Conservation (phyloP, 805 yeast genomes). For the Starmerella apis region DNA sequence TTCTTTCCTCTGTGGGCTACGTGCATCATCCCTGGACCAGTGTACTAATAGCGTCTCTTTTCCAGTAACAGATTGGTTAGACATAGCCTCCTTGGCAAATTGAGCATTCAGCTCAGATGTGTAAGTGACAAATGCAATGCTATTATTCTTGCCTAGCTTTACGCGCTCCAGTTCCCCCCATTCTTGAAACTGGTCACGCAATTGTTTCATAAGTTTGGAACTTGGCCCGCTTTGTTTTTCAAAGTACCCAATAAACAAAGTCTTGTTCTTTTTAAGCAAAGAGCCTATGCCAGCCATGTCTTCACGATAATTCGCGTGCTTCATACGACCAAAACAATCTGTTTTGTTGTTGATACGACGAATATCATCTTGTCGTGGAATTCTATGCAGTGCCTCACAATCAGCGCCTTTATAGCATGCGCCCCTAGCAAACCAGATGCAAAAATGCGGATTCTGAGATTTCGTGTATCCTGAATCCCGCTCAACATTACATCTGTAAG, state of each 20-base stretch:
- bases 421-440: slow-evolving; percentile 83
- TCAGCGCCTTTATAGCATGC: slow-evolving; percentile 68
- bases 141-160: slow-evolving; percentile 48
- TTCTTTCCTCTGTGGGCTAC: not conserved
- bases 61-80: slow-evolving; percentile 60
- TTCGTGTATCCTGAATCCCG: slow-evolving; percentile 67
- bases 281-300: slow-evolving; percentile 95
- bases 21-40: slow-evolving; percentile 51
- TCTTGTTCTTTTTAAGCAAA: slow-evolving; percentile 55
- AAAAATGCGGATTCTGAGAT: slow-evolving; percentile 42
- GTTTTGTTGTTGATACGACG: slow-evolving; percentile 43
- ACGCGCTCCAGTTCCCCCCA: slow-evolving; percentile 68
- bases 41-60: slow-evolving; percentile 58
- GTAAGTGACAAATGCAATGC: slow-evolving; percentile 71
- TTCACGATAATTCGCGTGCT: slow-evolving; percentile 67
- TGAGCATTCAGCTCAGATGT: slow-evolving; percentile 66
- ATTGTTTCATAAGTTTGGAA: slow-evolving; percentile 36
- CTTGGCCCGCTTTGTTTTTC: slow-evolving; percentile 24
- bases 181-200: slow-evolving; percentile 48
- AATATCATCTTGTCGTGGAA: slow-evolving; percentile 54
- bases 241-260: slow-evolving; percentile 62
- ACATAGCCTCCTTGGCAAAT: slow-evolving; percentile 93
- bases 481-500: slow-evolving; percentile 47
- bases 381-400: slow-evolving; percentile 68
- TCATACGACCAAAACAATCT: slow-evolving; percentile 91